Evolutionary conservation across 2,329 filamentous ascomycete genomes (phyloP).

Genomic region (Acrodontium crateriforme): DNA sequence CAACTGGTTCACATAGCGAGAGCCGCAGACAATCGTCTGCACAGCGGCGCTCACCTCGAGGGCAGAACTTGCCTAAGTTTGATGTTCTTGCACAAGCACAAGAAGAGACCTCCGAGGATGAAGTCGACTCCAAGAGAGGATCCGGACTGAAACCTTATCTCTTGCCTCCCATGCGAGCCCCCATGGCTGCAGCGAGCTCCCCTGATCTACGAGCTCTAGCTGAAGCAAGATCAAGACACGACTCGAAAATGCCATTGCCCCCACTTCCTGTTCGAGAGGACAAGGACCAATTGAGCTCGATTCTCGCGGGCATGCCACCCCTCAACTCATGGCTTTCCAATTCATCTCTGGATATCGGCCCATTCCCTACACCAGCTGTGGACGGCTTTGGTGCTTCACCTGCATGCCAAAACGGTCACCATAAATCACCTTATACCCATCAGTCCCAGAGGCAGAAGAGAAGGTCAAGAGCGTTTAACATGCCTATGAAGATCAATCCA

Average conservation of each 20-base stretch:
- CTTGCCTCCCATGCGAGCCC: neutral
- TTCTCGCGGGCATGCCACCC: slow-evolving; percentile 6
- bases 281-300: slow-evolving; percentile 10
- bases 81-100: neutral
- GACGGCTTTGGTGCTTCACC: too few species aligned
- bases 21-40: neutral
- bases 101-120: neutral
- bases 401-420: too few species aligned
- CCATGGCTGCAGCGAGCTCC: slow-evolving; percentile 3
- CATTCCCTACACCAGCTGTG: too few species aligned
- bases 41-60: too few species aligned
- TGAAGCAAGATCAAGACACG: slow-evolving; percentile 4
- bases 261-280: slow-evolving; percentile 5
- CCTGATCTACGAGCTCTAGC: slow-evolving; percentile 4
- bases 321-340: neutral
- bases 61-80: too few species aligned
- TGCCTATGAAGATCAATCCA: slow-evolving; percentile 23
- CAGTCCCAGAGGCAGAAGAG: neutral
- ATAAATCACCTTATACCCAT: too few species aligned
- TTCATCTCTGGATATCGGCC: too few species aligned
- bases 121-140: neutral
- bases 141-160: neutral
- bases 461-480: slow-evolving; percentile 9
- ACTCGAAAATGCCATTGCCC: slow-evolving; percentile 9
- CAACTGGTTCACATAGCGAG: slow-evolving; percentile 2